Evolutionary conservation across 1,284 basidiomycete species (phyloP), one percentile per base, ranked within the genome.

Genomic region (Coniferiporia weirii): DNA sequence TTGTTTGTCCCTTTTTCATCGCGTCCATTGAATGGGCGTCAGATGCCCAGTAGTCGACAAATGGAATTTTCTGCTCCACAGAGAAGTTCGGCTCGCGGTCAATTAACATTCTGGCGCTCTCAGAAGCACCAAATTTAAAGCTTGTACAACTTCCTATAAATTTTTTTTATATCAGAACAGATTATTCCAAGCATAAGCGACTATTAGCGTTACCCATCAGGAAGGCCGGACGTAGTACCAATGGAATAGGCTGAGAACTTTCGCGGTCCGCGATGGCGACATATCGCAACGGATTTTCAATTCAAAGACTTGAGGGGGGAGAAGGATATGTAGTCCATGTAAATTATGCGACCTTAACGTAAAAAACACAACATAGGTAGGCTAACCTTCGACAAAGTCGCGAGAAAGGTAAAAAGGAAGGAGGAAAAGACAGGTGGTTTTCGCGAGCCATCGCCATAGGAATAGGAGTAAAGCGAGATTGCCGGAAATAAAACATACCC

Each of bases 21-120:
- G 10, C 22, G 19, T 40, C n/a, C 10, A n/a, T 19, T 38, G 20
- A 53, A 38, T 47, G 27, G n/a, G 17, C 40, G n/a, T 35, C 32
- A 58, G 44, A 46, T 51, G 47, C 27, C 49, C 34, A 15, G 19
- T 32, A 4, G 5, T n/a, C 19, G 20, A 45, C n/a, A 7, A 2
- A 56, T 38, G 40, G 44, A 58, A 49, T 27, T 47, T 58, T 49
- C 40, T 9, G 32, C 43, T 58, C 49, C 40, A 58, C 50, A 35
- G 20, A 15, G 54, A 55, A 55, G 17, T 17, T 47, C 54, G 54
- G 54, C 32, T 36, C 46, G 4, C 8, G 8, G 44, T 7, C 34
- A 52, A 45, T 27, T 27, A n/a, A 40, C 32, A 20, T 53, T 45
- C 22, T 19, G 40, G 38, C 34, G 5, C 32, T 20, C 35, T 17